Evolutionary conservation across 306 rosid species (phyloP).

Genomic region (Argentina anserina): DNA sequence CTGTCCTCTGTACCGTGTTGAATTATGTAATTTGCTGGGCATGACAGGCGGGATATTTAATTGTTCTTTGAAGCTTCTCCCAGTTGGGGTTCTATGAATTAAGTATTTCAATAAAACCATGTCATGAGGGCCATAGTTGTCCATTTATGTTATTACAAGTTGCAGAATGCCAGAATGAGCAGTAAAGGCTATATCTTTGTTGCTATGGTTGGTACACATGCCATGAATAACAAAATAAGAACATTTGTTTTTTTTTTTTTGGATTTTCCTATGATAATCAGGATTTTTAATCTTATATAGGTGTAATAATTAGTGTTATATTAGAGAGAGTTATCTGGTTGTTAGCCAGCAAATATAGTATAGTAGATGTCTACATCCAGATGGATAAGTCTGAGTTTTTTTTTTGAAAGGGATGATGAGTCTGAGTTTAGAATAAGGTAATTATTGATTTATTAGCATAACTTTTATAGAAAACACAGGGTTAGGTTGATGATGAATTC

Average conservation of each 20-base stretch:
- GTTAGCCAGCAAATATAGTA: background rate
- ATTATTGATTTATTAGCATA: background rate
- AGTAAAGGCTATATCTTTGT: background rate
- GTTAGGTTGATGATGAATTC: background rate
- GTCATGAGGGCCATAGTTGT: background rate
- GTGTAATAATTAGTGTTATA: background rate
- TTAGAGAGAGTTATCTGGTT: background rate
- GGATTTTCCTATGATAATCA: background rate
- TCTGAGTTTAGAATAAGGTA: background rate
- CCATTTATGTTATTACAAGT: conserved; percentile 10
- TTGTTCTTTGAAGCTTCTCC: background rate
- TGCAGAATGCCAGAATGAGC: background rate
- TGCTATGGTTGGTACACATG: background rate
- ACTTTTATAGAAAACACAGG: background rate
- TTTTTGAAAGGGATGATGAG: background rate
- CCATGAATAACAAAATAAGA: background rate
- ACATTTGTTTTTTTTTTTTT: background rate
- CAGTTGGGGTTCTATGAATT: background rate
- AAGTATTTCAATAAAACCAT: background rate
- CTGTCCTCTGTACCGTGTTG: background rate
- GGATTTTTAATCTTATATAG: background rate
- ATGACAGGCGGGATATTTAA: background rate
- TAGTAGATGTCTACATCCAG: background rate
- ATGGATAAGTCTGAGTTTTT: no score
- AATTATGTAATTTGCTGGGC: background rate